Evolutionary conservation across 768 basidiomycete genomes (phyloP).

Genomic region (Coprinellus micaceus): DNA sequence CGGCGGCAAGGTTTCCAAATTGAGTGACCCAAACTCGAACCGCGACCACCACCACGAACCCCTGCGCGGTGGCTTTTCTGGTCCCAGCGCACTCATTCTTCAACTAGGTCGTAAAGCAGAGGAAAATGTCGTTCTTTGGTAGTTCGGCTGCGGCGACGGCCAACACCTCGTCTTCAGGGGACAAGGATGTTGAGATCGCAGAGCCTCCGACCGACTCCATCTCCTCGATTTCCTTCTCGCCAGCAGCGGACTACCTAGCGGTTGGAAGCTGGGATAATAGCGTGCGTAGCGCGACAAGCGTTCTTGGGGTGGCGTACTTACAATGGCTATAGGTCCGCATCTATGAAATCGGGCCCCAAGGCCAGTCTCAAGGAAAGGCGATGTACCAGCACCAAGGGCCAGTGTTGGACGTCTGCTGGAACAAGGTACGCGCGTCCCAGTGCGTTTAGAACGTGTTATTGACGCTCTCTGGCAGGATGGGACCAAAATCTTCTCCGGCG

Average conservation of each 20-base stretch:
- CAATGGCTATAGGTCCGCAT: constrained; percentile 69
- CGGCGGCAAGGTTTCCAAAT: background rate
- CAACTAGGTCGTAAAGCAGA: background rate
- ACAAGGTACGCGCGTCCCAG: constrained; percentile 50
- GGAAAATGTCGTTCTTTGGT: constrained; percentile 39
- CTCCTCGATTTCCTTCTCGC: constrained; percentile 79
- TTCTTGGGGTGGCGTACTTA: constrained; percentile 2
- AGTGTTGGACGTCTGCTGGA: constrained; percentile 87
- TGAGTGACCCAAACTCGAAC: background rate
- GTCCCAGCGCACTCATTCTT: background rate
- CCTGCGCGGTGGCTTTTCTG: background rate
- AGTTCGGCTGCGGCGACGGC: constrained; percentile 26
- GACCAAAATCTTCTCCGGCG: constrained; percentile 85
- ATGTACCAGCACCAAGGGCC: constrained; percentile 91
- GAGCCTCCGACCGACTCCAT: constrained; percentile 87
- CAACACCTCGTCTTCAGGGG: constrained; percentile 39
- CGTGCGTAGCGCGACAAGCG: constrained; percentile 40
- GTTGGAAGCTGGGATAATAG: constrained; percentile 95
- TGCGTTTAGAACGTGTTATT: constrained; percentile 1
- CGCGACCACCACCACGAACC: background rate
- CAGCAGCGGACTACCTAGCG: constrained; percentile 83
- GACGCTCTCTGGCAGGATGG: constrained; percentile 59
- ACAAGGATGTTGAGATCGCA: constrained; percentile 78
- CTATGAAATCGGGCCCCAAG: constrained; percentile 81
- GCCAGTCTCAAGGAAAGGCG: constrained; percentile 84